A percentile compares a stretch with the other conserved stretches of the same genome.
Evolutionary conservation across 2,329 filamentous ascomycete genomes (phyloP).

Genomic region (Aspergillus udagawae): DNA sequence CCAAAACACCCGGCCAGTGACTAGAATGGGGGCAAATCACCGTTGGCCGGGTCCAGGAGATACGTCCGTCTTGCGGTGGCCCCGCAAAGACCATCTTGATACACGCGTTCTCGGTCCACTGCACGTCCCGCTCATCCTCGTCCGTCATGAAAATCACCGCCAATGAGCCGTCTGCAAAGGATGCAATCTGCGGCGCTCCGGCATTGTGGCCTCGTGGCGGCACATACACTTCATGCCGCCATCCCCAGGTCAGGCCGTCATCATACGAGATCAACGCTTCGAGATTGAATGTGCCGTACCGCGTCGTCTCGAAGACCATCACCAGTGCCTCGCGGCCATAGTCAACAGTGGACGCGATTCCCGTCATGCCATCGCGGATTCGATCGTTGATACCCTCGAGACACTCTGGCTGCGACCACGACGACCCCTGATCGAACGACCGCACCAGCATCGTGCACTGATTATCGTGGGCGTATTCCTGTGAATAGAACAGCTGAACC

Average conservation of each 20-base stretch:
- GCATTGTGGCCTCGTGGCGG: slow-evolving; percentile 38
- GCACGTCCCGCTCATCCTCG: slow-evolving; percentile 33
- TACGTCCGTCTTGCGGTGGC: slow-evolving; percentile 29
- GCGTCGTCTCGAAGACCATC: slow-evolving; percentile 47
- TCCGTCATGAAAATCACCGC: slow-evolving; percentile 48
- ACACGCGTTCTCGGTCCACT: slow-evolving; percentile 39
- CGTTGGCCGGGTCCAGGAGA: slow-evolving; percentile 32
- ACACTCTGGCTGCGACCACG: slow-evolving; percentile 43
- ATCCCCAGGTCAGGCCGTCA: slow-evolving; percentile 39
- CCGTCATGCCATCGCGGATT: slow-evolving; percentile 41
- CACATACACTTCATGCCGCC: slow-evolving; percentile 40
- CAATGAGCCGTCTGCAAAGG: slow-evolving; percentile 36
- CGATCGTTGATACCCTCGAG: slow-evolving; percentile 39
- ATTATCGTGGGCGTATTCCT: slow-evolving; percentile 44
- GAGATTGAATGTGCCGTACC: slow-evolving; percentile 39
- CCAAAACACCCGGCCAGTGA: slow-evolving; percentile 39
- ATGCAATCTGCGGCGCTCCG: slow-evolving; percentile 44
- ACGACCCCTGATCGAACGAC: slow-evolving; percentile 41
- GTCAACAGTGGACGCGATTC: slow-evolving; percentile 35
- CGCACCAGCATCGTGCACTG: slow-evolving; percentile 49
- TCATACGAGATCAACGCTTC: slow-evolving; percentile 46
- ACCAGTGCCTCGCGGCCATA: slow-evolving; percentile 35
- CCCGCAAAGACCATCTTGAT: slow-evolving; percentile 40
- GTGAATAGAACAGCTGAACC: slow-evolving; percentile 46
- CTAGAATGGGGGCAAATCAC: slow-evolving; percentile 29